phyloP scores from a whole-genome alignment of 2,329 filamentous ascomycete genomes.

The Coniella vitis region DNA sequence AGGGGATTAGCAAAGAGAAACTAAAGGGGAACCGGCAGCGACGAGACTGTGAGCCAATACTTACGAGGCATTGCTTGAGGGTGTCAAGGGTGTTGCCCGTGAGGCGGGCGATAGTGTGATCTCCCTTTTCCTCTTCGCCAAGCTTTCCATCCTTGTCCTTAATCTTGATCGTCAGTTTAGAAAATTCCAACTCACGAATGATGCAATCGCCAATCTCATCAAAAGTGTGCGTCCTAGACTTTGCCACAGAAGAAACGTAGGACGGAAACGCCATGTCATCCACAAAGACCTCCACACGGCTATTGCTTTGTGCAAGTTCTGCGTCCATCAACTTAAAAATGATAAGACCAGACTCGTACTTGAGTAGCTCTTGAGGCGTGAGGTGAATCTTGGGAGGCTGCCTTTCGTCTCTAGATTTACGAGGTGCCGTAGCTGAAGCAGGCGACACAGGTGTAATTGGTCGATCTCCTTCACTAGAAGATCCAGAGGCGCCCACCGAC shows the following conservation, averaged over 20 bases:
- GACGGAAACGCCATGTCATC: conserved; percentile 93
- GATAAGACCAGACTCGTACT: conserved; percentile 84
- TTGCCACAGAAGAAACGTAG: conserved; percentile 73
- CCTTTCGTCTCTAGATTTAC: conserved; percentile 47
- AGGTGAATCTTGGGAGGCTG: conserved; percentile 71
- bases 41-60: conserved; percentile 24
- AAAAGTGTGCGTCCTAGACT: conserved; percentile 62
- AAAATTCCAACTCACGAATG: conserved; percentile 95
- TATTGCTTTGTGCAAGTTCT: conserved; percentile 69
- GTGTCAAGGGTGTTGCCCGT: conserved; percentile 81
- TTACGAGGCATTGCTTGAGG: conserved; percentile 77
- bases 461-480: conserved; percentile 25
- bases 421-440: conserved; percentile 31
- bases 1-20: conserved; percentile 16
- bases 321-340: conserved; percentile 93
- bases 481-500: conserved; percentile 25
- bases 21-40: background rate
- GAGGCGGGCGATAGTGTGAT: conserved; percentile 73
- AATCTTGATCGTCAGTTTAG: conserved; percentile 80
- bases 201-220: conserved; percentile 94
- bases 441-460: conserved; percentile 39
- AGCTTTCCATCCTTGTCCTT: conserved; percentile 72
- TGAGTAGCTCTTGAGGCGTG: conserved; percentile 69
- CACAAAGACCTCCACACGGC: conserved; percentile 80
- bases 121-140: conserved; percentile 57